These are phyloP conservation scores for Phytophthora parvispora DNA, from an alignment of 352 stramenopile species.

Conservation along the genomic window DNA sequence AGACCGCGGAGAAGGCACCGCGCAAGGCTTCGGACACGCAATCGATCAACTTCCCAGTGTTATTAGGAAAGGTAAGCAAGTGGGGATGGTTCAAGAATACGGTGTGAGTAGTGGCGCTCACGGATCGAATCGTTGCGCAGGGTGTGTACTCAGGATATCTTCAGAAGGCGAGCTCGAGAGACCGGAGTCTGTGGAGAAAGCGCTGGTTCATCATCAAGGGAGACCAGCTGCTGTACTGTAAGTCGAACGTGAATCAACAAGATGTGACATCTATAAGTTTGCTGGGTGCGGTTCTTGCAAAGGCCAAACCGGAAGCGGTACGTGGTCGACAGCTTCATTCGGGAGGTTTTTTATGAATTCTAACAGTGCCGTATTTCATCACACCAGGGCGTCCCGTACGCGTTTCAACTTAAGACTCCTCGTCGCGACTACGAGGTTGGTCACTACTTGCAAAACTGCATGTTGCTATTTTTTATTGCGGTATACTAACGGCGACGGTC, in stretches of 20 bases:
- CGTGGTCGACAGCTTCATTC: conserved; percentile 10
- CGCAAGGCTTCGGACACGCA: conserved; percentile 46
- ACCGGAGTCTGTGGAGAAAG: conserved; percentile 84
- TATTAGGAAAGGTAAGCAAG: conserved; percentile 72
- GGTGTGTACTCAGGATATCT: conserved; percentile 83
- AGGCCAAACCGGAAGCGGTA: conserved; percentile 81
- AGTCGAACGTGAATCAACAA: conserved; percentile 83
- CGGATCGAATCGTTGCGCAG: conserved; percentile 21
- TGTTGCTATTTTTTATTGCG: not conserved
- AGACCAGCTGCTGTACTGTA: conserved; percentile 89
- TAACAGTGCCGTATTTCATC: conserved; percentile 4
- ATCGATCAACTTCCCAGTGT: conserved; percentile 70
- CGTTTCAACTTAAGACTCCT: conserved; percentile 84
- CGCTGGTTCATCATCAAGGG: conserved; percentile 91
- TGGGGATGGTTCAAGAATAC: not conserved
- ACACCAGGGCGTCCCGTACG: conserved; percentile 69
- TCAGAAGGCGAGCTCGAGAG: conserved; percentile 85
- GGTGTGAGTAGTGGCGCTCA: conserved; percentile 1
- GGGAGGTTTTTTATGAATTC: not conserved
- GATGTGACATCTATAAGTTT: conserved; percentile 88
- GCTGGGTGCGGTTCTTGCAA: conserved; percentile 78
- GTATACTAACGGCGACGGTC: not conserved
- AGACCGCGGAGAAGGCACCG: conserved; percentile 38
- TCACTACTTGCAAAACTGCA: not conserved
- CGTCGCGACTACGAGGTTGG: conserved; percentile 77